These are phyloP conservation scores for Cladosporium sp. DNA, from an alignment of 2,329 filamentous ascomycete species.

Conservation along the genomic window DNA sequence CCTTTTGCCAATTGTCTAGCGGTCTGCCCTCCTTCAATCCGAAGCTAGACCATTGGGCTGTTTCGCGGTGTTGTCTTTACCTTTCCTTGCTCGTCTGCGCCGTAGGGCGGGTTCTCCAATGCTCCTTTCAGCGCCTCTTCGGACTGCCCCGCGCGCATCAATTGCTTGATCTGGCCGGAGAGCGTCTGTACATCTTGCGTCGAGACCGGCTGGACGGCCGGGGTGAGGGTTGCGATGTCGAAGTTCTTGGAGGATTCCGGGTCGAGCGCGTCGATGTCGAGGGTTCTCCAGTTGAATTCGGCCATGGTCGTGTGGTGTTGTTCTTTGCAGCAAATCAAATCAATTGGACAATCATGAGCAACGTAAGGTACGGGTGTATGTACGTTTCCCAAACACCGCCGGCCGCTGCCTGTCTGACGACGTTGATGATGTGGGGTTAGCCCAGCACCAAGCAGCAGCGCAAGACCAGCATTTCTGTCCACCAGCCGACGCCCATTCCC, in stretches of 20 bases:
- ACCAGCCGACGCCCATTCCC: not conserved
- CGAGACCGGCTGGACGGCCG: constrained; percentile 67
- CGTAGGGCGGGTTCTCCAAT: constrained; percentile 78
- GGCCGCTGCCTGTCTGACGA: constrained; percentile 11
- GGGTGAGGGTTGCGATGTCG: constrained; percentile 77
- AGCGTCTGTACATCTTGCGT: constrained; percentile 76
- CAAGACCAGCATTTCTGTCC: not conserved
- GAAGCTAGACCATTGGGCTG: not conserved
- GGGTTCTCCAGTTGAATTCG: constrained; percentile 69
- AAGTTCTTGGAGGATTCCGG: constrained; percentile 91
- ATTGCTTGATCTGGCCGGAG: constrained; percentile 77
- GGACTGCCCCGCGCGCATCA: constrained; percentile 79
- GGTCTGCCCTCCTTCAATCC: not conserved
- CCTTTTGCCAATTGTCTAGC: constrained; percentile 7
- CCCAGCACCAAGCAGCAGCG: not conserved
- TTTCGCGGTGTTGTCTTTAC: constrained; percentile 39
- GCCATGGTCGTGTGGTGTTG: constrained; percentile 35
- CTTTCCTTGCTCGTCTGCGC: constrained; percentile 51
- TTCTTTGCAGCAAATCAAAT: no score
- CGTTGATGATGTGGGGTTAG: constrained; percentile 10
- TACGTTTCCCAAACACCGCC: no score
- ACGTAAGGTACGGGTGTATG: constrained; percentile 1
- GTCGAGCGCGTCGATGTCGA: constrained; percentile 89
- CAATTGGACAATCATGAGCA: no score
- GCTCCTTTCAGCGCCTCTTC: constrained; percentile 82